Conservation (phyloP, 2,329 filamentous ascomycete species). For the Penicillium sclerotigenum region DNA sequence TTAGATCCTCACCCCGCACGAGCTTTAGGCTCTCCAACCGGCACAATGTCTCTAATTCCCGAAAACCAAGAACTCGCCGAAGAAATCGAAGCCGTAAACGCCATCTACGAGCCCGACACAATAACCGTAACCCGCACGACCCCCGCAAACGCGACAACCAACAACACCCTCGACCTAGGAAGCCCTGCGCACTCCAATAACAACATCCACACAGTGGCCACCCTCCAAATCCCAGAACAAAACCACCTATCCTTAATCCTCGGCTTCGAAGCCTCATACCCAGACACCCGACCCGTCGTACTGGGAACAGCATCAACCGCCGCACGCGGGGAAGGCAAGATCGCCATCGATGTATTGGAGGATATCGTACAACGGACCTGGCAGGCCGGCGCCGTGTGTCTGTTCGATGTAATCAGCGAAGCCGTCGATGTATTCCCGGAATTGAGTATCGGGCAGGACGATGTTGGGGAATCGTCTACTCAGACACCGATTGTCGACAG, state of each 20-base stretch:
- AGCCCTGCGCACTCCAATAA: slow-evolving; percentile 13
- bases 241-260: slow-evolving; percentile 49
- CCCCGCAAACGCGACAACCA: slow-evolving; percentile 21
- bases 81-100: slow-evolving; percentile 49
- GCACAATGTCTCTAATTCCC: slow-evolving; percentile 16
- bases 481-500: slow-evolving; percentile 5
- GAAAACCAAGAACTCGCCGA: slow-evolving; percentile 43
- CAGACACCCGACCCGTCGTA: slow-evolving; percentile 67
- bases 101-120: slow-evolving; percentile 64
- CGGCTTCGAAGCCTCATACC: slow-evolving; percentile 71
- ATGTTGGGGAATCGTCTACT: slow-evolving; percentile 14
- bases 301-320: slow-evolving; percentile 76
- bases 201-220: slow-evolving; percentile 45
- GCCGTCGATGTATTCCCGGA: slow-evolving; percentile 52
- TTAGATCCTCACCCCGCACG: slow-evolving; percentile 2
- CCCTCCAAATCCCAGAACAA: slow-evolving; percentile 64
- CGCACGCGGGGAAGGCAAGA: slow-evolving; percentile 67
- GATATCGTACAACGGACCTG: slow-evolving; percentile 67
- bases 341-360: slow-evolving; percentile 66
- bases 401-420: slow-evolving; percentile 86
- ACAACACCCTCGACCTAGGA: slow-evolving; percentile 30
- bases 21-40: slow-evolving; percentile 3
- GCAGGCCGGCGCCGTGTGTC: slow-evolving; percentile 70
- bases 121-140: slow-evolving; percentile 44
- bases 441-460: slow-evolving; percentile 45